Evolutionary conservation across 2,329 filamentous ascomycete genomes (phyloP).

Genomic region (Neofusicoccum kwambonambiense): DNA sequence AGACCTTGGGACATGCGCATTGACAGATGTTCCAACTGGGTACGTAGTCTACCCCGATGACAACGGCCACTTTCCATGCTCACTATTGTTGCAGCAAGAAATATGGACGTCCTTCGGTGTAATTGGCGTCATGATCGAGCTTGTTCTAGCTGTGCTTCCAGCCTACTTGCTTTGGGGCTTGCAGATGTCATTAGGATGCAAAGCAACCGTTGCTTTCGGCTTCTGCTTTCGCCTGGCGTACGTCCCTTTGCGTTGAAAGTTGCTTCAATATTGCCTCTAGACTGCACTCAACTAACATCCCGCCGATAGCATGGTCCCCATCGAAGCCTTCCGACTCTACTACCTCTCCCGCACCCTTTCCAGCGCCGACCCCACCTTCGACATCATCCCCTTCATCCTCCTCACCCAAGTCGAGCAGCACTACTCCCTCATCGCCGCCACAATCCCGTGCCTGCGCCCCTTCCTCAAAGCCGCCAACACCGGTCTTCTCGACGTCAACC

Average conservation of each 20-base stretch:
- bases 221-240: slow-evolving; percentile 27
- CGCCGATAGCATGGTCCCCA: background rate
- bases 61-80: background rate
- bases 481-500: slow-evolving; percentile 1
- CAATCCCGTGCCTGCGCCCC: slow-evolving; percentile 23
- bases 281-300: too few relatives aligned
- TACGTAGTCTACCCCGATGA: background rate
- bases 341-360: background rate
- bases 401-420: slow-evolving; percentile 20
- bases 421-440: slow-evolving; percentile 24
- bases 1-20: slow-evolving; percentile 6
- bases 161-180: slow-evolving; percentile 28
- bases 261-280: too few relatives aligned
- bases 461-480: slow-evolving; percentile 22
- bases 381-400: background rate
- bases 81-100: slow-evolving; percentile 13
- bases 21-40: slow-evolving; percentile 18
- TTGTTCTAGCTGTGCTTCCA: slow-evolving; percentile 25
- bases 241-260: too few relatives aligned
- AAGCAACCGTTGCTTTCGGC: slow-evolving; percentile 29
- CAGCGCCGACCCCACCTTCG: background rate
- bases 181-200: slow-evolving; percentile 27
- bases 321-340: background rate
- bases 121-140: slow-evolving; percentile 23
- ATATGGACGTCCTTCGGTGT: slow-evolving; percentile 25